Evolutionary conservation across 768 basidiomycete species (phyloP), one percentile per base, ranked within the genome.

Genomic region (Kwoniella dendrophila): DNA sequence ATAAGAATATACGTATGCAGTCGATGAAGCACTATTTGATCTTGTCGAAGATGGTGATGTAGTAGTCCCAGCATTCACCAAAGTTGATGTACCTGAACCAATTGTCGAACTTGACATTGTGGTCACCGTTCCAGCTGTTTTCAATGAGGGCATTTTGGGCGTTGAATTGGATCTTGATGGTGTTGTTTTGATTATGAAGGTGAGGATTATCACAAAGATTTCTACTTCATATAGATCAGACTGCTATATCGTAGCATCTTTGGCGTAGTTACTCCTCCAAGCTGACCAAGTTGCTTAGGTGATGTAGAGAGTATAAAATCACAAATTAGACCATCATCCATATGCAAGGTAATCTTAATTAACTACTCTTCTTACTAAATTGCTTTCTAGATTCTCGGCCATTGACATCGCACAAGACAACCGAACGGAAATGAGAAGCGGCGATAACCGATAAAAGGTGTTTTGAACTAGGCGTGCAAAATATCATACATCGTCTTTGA

Each of bases 1-100:
- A 54, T 68, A 75, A 27, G 40, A 56, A 30, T 58, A 69, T 2
- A 65, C 56, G 29, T 56, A 62, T 24, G 52, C 33, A 27, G 69
- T 56, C 4, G 50, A 29, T 4, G 59, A 50, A 3, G 64, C 29
- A 33, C 32, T 45, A 7, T 56, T 38, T 1, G 58, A 14, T 4
- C 11, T 22, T 26, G 57, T 38, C 24, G 56, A n/a, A 32, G 30
- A 20, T 22, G 30, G 20, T 1, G 24, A 41, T n/a, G 30, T 56
- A 11, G 56, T 27, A 36, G 32, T 26, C n/a, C 18, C 3, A 26
- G 57, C 26, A 18, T 29, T 40, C 36, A 30, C 29, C 4, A 41
- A 20, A 6, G 57, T 38, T 4, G 44, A 47, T 26, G 45, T 50
- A 16, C 47, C 57, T n/a, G 24, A 38, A 14, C 44, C 45, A 22